Evolutionary conservation across 1,284 basidiomycete genomes (phyloP).

Genomic region (Cryptococcus sp.): DNA sequence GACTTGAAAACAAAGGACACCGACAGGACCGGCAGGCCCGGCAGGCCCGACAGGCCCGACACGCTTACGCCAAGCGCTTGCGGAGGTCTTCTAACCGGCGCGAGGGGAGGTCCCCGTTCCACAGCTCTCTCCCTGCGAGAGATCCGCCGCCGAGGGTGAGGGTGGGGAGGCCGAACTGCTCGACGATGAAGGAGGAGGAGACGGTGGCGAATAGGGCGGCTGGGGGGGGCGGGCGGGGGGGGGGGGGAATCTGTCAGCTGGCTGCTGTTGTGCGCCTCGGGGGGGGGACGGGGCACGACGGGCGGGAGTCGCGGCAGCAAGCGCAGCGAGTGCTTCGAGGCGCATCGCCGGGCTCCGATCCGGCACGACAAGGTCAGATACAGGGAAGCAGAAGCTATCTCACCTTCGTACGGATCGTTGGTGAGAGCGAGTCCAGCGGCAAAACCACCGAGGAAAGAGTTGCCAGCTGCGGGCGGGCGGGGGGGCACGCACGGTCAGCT

Average conservation of each 20-base stretch:
- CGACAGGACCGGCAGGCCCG: background rate
- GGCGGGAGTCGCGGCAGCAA: too few species aligned
- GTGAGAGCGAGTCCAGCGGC: constrained; percentile 35
- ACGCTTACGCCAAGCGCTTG: background rate
- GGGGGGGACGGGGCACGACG: background rate
- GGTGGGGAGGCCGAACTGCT: constrained; percentile 40
- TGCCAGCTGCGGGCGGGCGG: constrained; percentile 42
- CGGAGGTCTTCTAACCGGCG: constrained; percentile 20
- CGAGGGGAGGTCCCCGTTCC: constrained; percentile 37
- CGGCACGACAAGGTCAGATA: background rate
- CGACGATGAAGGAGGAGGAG: constrained; percentile 43
- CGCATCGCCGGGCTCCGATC: too few species aligned
- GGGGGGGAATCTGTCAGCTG: background rate
- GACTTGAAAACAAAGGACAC: background rate
- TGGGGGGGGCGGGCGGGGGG: background rate
- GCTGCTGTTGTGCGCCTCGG: background rate
- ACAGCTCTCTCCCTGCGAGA: constrained; percentile 18
- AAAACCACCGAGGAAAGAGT: constrained; percentile 44
- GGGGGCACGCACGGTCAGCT: background rate
- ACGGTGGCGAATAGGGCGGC: constrained; percentile 31
- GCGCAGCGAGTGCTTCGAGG: too few species aligned
- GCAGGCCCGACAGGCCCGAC: background rate
- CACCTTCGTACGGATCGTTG: constrained; percentile 36
- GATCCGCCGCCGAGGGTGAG: background rate
- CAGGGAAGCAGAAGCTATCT: background rate